Base-by-base conservation (phyloP, 805 yeast species). In the Grigorovia humatica region DNA sequence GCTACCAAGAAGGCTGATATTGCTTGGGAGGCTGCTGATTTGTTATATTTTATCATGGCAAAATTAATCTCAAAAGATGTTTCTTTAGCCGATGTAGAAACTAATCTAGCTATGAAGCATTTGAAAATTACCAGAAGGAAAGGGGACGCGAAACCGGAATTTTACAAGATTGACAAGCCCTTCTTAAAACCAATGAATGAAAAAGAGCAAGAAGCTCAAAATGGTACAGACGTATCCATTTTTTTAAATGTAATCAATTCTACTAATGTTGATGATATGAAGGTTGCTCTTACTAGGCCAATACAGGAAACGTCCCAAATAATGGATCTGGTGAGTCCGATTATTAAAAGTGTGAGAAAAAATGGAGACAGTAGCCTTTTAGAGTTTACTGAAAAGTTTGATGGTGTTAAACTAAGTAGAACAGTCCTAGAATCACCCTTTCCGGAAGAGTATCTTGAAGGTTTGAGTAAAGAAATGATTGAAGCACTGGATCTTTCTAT, bases 11-110 rank as follows among this genome's bases (percentile, higher is more conserved):
- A 76, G 60, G 78, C 77, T 1, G 84, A 91, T 52, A 78, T 88
- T 51, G 85, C 98, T 0, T 93, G 96, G 96, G 99, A 93, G 71
- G 91, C 95, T 50, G 99, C 99, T 9, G 99, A 93, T 67, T 75
- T 93, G 66, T 75, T 88, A 55, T 80, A 83, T 64, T 87, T 87
- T 61, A 84, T 91, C 13, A 62, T 83, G 66, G 73, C 87, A 52
- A 87, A 86, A 68, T 78, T 88, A 48, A 76, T 84, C 20, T 79
- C 86, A 68, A 74, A 81, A 60, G 96, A 91, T 35, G 96, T 93
- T 35, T 70, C 84, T 27, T 71, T 89, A 61, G 72, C 77, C 9
- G 97, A 90, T 60, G 82, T 93, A 46, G 96, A 90, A 71, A 77
- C 75, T 58, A 88, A 91, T 69, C 75, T 93, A 63, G 90, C 88